Base-by-base conservation (phyloP, 1,284 basidiomycete species). In the Laetiporus sulphureus region DNA sequence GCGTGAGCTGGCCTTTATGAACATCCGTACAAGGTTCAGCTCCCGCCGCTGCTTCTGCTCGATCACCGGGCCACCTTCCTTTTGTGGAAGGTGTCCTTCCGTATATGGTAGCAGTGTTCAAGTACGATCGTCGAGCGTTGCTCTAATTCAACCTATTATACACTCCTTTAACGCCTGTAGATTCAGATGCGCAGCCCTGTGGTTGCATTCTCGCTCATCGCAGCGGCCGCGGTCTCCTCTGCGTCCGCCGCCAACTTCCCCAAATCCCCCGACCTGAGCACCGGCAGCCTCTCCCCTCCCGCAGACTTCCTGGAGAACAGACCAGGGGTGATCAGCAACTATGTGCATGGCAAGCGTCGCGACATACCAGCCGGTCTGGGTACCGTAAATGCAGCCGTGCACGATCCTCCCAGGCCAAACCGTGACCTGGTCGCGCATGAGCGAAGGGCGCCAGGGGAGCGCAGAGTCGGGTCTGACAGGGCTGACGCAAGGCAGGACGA, bases 31-130 rank as follows among this genome's bases (percentile, higher is more conserved):
- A 12, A 22, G 13, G 41, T 59, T 59, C 48, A 53, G 29, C 32
- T 22, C 40, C 57, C 56, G 57, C 53, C 47, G 36, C 46, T 49
- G 41, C 56, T 59, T 57, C 57, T 48, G 48, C 51, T 42, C 13
- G 30, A 3, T 25, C 16, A 36, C 50, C 46, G 37, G 31, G 33
- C 37, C 23, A 44, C 46, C 42, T 44, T 37, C 42, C 46, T 37
- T 33, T 43, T 27, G 23, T n/a, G 42, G 42, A 21, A 36, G 29
- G 32, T 22, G 19, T 27, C 33, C 37, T 47, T 13, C 46, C 36
- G 21, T 20, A 27, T 27, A 27, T 13, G 25, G 13, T 27, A 8
- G 25, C 25, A n/a, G n/a, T n/a, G n/a, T n/a, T n/a, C n/a, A n/a
- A n/a, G n/a, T n/a, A 10, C 18, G 32, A 16, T 15, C 32, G 32